Percentiles rank a stretch among this genome's conserved stretches.
These are phyloP conservation scores for Citrus unshiu DNA, from an alignment of 345 rosid genomes.

Conservation along the genomic window DNA sequence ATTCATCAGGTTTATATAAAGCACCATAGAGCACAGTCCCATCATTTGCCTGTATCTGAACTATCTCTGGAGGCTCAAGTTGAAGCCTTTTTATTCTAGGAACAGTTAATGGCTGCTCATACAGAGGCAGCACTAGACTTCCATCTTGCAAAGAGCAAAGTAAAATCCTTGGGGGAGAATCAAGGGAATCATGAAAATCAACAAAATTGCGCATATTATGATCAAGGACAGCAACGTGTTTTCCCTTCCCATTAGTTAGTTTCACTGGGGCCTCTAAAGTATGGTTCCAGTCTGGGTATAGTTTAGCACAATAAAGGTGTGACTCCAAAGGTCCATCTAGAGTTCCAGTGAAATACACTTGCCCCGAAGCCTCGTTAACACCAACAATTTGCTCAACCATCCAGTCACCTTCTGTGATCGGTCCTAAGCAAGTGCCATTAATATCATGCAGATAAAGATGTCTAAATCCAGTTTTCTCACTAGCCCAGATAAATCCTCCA, in stretches of 20 bases:
- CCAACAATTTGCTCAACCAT: constrained; percentile 93
- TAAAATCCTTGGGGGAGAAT: constrained; percentile 63
- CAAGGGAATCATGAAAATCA: constrained; percentile 82
- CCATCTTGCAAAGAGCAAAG: constrained; percentile 71
- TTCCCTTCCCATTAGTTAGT: constrained; percentile 82
- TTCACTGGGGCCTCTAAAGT: constrained; percentile 47
- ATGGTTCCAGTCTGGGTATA: constrained; percentile 36
- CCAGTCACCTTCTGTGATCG: constrained; percentile 86
- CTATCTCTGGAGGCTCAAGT: constrained; percentile 75
- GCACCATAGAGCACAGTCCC: constrained; percentile 76
- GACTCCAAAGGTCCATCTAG: constrained; percentile 76
- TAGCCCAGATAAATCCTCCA: constrained; percentile 94
- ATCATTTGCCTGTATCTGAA: constrained; percentile 63
- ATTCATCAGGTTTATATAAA: constrained; percentile 67
- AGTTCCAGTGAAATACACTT: constrained; percentile 80
- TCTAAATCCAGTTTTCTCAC: constrained; percentile 83
- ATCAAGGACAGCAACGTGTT: constrained; percentile 76
- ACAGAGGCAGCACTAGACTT: constrained; percentile 50
- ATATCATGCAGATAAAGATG: constrained; percentile 83
- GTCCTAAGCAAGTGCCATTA: constrained; percentile 69
- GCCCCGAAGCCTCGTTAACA: constrained; percentile 59
- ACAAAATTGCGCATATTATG: constrained; percentile 79
- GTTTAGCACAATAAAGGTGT: constrained; percentile 60
- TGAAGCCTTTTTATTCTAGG: constrained; percentile 52
- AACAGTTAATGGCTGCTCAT: constrained; percentile 58